Evolutionary conservation across 1,139 yeast species (phyloP).

Genomic region (Magnusiomyces clavatus): DNA sequence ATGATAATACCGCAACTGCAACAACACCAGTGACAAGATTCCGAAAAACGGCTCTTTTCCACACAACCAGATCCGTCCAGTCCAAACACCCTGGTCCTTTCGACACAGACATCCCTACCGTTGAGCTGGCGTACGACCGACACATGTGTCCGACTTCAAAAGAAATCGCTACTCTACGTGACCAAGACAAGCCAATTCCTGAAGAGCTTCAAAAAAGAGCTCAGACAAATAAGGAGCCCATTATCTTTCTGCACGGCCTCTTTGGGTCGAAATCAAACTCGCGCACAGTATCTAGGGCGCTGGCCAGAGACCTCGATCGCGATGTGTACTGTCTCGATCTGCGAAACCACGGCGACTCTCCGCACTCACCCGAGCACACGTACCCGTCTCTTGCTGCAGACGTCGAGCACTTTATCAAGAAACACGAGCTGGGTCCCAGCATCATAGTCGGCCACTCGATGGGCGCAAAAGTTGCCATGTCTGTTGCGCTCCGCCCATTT

Average conservation of each 20-base stretch:
- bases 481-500: constrained; percentile 63
- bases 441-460: constrained; percentile 86
- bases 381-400: constrained; percentile 81
- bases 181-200: neutral
- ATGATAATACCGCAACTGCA: too few relatives aligned
- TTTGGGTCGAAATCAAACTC: constrained; percentile 80
- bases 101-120: constrained; percentile 9
- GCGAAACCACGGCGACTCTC: constrained; percentile 89
- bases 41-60: too few relatives aligned
- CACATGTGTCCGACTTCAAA: constrained; percentile 4
- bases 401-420: constrained; percentile 59
- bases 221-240: constrained; percentile 35
- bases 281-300: constrained; percentile 55
- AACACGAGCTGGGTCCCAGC: constrained; percentile 44
- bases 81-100: constrained; percentile 1
- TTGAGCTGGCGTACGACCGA: constrained; percentile 12
- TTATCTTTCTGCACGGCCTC: constrained; percentile 78
- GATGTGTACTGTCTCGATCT: constrained; percentile 65
- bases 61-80: neutral
- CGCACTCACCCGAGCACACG: constrained; percentile 61
- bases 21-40: too few relatives aligned
- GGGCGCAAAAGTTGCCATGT: constrained; percentile 97
- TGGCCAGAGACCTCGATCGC: constrained; percentile 33
- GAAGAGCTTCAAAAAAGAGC: neutral
- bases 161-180: constrained; percentile 1